Percentiles rank a stretch among this genome's conserved stretches.
These are phyloP conservation scores for Anthracocystis walkeri DNA, from an alignment of 1,284 basidiomycete species.

Conservation along the genomic window DNA sequence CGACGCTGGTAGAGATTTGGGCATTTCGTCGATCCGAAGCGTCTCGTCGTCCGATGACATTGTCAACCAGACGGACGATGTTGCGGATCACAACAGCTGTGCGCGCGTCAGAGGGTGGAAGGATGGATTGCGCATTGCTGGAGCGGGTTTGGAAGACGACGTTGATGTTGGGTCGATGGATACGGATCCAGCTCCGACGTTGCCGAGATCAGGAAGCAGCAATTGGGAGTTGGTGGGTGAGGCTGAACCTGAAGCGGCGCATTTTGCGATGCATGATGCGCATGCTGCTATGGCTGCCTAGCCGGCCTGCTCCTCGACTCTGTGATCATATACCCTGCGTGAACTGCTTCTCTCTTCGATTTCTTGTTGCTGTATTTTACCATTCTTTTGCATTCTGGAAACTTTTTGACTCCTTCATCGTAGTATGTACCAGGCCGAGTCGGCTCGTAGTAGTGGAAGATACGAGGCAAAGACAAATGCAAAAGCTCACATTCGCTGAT, in stretches of 20 bases:
- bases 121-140: slow-evolving; percentile 48
- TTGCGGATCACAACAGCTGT: slow-evolving; percentile 10
- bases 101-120: slow-evolving; percentile 49
- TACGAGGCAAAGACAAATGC: slow-evolving; percentile 3
- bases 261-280: slow-evolving; percentile 8
- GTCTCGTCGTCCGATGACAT: slow-evolving; percentile 43
- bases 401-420: neutral
- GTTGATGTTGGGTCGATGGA: slow-evolving; percentile 3
- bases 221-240: slow-evolving; percentile 51
- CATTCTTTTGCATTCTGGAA: neutral
- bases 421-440: neutral
- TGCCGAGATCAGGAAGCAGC: slow-evolving; percentile 45
- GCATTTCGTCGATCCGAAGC: slow-evolving; percentile 44
- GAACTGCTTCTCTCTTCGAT: neutral
- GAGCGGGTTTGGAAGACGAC: slow-evolving; percentile 28
- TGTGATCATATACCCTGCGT: slow-evolving; percentile 23
- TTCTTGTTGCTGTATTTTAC: slow-evolving; percentile 29
- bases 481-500: neutral
- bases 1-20: slow-evolving; percentile 37
- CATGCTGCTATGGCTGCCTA: slow-evolving; percentile 33
- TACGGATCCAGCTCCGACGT: slow-evolving; percentile 5
- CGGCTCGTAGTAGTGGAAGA: neutral
- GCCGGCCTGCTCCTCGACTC: neutral
- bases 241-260: slow-evolving; percentile 19
- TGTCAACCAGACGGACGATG: slow-evolving; percentile 20